Conservation (phyloP, 2,329 filamentous ascomycete genomes). For the Penicillium oxalicum region DNA sequence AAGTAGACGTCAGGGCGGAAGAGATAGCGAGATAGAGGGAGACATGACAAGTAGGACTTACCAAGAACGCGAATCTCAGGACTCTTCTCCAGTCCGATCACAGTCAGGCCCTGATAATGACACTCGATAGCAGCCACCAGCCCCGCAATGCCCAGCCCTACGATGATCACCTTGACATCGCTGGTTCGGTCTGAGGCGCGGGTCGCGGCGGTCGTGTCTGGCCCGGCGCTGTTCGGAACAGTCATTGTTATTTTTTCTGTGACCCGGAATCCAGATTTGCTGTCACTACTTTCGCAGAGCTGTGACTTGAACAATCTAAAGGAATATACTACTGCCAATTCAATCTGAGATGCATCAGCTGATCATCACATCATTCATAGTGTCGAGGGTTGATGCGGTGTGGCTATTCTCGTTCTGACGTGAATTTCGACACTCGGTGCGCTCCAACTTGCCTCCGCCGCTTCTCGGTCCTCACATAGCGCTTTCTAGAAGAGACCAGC, state of each 20-base stretch:
- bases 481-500: neutral
- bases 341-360: neutral
- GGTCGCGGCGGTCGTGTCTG: neutral
- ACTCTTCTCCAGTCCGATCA: conserved; percentile 12
- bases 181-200: neutral
- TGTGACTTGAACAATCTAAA: neutral
- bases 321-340: neutral
- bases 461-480: neutral
- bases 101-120: conserved; percentile 18
- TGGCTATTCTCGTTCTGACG: neutral
- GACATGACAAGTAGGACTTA: neutral
- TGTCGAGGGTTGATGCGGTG: neutral
- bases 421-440: neutral
- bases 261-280: neutral
- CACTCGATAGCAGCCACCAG: conserved; percentile 25
- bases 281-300: neutral
- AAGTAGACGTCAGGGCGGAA: neutral
- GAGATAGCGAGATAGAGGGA: neutral
- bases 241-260: neutral
- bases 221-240: neutral
- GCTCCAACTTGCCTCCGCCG: neutral
- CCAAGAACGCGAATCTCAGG: neutral
- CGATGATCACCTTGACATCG: neutral
- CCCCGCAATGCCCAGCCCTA: conserved; percentile 32
- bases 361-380: neutral